Base-by-base conservation (phyloP, 1,284 basidiomycete species). In the Cryptococcus hybrid region DNA sequence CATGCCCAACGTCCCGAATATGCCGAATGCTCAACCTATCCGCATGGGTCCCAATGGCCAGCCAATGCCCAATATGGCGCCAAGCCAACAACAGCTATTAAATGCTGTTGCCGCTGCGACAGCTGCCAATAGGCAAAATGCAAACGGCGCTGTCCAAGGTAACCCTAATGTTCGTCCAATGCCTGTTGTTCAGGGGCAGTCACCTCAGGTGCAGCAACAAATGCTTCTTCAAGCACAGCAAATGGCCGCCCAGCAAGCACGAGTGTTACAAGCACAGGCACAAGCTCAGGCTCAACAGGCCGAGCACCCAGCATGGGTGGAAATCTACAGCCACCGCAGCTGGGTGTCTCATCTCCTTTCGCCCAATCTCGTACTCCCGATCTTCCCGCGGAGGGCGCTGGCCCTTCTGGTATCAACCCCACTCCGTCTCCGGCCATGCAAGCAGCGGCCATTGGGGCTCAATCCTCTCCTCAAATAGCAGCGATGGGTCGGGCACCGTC, bases 51-150 rank as follows among this genome's bases (percentile, higher is more conserved):
- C 68, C 7, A 69, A 69, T 50, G 71, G 70, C 6, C 73, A 73
- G 61, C 60, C 59, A 11, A 52, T 70, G 51, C 63, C 63, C 11
- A 63, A 62, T 47, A 66, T 68, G 62, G 30, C 67, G 3, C 65
- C 68, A 4, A 70, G 64, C 51, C 74, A 76, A 54, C 71, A 74
- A 58, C 73, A 75, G 54, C 50, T 76, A 2, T 61, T 76, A 51
- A 68, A 67, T 24, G 74, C 74, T 15, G 73, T 74, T 1, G 74
- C 69, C 1, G 70, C 71, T 3, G 73, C 73, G n/a, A 66, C 66
- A 11, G 70, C 71, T 3, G 72, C 66, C 47, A 67, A 48, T 36
- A 53, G 64, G 44, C 62, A 62, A 50, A 57, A 59, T 39, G 49
- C 47, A 38, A 57, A 52, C 49, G 45, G 49, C 18, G 39, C 40